phyloP scores from a whole-genome alignment of 2,329 filamentous ascomycete species.

The Ceratocystis lukuohia region DNA sequence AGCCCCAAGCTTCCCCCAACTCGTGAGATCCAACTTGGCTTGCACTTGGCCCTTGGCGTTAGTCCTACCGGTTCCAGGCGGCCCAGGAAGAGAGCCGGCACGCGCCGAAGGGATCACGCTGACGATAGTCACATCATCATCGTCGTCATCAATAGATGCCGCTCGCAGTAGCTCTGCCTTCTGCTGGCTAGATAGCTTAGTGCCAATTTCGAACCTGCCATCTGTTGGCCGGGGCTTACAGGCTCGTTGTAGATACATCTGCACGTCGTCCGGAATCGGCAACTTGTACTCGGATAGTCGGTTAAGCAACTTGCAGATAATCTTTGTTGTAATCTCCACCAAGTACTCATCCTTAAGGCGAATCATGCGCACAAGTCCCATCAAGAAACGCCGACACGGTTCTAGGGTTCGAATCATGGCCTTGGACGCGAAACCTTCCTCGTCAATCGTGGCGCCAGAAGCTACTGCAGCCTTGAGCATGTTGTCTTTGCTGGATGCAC shows the following conservation, averaged over 20 bases:
- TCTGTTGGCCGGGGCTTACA: conserved; percentile 41
- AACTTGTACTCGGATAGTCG: conserved; percentile 68
- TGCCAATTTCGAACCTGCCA: conserved; percentile 49
- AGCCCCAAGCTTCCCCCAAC: conserved; percentile 42
- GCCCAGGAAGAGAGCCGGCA: not conserved
- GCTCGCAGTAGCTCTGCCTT: conserved; percentile 66
- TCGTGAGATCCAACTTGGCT: conserved; percentile 39
- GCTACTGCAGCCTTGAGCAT: conserved; percentile 21
- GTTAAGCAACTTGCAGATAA: conserved; percentile 72
- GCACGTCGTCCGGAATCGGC: conserved; percentile 48
- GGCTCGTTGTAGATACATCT: conserved; percentile 51
- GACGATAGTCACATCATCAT: conserved; percentile 12
- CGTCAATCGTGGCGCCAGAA: conserved; percentile 22
- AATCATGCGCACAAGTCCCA: conserved; percentile 71
- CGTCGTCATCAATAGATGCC: conserved; percentile 42
- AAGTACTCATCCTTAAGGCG: conserved; percentile 79
- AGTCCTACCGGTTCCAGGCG: conserved; percentile 17
- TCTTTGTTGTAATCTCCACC: conserved; percentile 63
- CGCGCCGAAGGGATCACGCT: conserved; percentile 19
- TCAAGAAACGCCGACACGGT: conserved; percentile 23
- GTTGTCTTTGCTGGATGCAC: conserved; percentile 44
- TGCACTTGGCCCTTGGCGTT: conserved; percentile 36
- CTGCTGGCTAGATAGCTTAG: conserved; percentile 69
- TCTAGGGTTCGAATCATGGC: conserved; percentile 30
- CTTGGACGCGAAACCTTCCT: conserved; percentile 25